phyloP scores from a whole-genome alignment of 2,329 filamentous ascomycete species.

The Fusarium circinatum region DNA sequence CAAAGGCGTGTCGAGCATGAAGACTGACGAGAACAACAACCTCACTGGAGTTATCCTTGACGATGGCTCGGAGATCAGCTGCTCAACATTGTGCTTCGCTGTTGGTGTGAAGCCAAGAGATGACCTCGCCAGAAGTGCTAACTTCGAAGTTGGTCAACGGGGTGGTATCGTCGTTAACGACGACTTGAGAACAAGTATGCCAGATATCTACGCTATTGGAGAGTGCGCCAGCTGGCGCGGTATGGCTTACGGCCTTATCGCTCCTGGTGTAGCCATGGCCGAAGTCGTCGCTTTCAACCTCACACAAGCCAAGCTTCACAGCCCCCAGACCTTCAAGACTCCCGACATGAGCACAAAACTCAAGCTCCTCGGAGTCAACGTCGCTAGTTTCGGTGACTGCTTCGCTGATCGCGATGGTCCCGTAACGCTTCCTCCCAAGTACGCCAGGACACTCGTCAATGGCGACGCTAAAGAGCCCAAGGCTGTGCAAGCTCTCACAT shows the following conservation, averaged over 20 bases:
- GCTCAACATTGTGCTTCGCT: constrained; percentile 87
- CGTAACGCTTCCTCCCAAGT: constrained; percentile 73
- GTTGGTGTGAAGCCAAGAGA: constrained; percentile 87
- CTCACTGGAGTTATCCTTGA: constrained; percentile 82
- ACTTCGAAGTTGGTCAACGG: constrained; percentile 76
- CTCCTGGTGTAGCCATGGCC: constrained; percentile 91
- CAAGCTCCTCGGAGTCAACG: constrained; percentile 89
- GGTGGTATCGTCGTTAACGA: constrained; percentile 79
- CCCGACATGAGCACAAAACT: constrained; percentile 92
- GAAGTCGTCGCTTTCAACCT: constrained; percentile 92
- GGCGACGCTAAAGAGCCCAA: constrained; percentile 41
- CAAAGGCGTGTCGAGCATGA: constrained; percentile 78
- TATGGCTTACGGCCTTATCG: constrained; percentile 89
- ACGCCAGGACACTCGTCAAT: constrained; percentile 47
- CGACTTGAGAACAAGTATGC: constrained; percentile 74
- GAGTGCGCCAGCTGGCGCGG: constrained; percentile 92
- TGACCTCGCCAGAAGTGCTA: constrained; percentile 75
- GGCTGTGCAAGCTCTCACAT: constrained; percentile 86
- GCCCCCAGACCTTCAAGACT: constrained; percentile 76
- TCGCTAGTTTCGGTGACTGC: constrained; percentile 93
- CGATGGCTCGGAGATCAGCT: constrained; percentile 80
- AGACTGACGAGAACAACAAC: constrained; percentile 72
- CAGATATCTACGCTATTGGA: constrained; percentile 85
- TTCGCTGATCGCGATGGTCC: constrained; percentile 90
- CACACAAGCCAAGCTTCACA: constrained; percentile 80